Conservation (phyloP, 2,329 filamentous ascomycete genomes). For the Fusarium vanettenii region DNA sequence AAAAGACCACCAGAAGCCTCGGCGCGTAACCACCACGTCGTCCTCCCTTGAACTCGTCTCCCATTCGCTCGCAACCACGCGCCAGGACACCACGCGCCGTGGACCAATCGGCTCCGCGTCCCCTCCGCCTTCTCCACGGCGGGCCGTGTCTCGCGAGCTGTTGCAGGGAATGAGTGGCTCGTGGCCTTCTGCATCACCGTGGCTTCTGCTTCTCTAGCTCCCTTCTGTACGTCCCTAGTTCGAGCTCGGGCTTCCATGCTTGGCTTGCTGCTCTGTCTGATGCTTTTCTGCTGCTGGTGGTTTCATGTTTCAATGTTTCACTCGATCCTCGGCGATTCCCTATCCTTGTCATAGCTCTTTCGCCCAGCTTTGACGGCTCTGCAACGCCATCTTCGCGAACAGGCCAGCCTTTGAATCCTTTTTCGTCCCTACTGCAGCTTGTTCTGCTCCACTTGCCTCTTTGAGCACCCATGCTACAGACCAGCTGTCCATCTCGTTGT, state of each 20-base stretch:
- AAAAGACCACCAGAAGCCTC: background rate
- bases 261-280: too few species aligned
- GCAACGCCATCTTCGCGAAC: conserved; percentile 17
- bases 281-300: conserved; percentile 4
- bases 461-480: conserved; percentile 7
- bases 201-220: conserved; percentile 4
- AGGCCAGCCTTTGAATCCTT: conserved; percentile 9
- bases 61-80: conserved; percentile 40
- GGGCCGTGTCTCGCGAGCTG: conserved; percentile 10
- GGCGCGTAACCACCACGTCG: conserved; percentile 10
- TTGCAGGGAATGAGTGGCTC: conserved; percentile 26
- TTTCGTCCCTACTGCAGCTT: conserved; percentile 8
- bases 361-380: conserved; percentile 15
- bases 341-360: conserved; percentile 19
- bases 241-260: too few species aligned
- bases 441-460: conserved; percentile 23
- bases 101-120: conserved; percentile 30
- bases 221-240: background rate
- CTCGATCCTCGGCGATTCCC: conserved; percentile 12
- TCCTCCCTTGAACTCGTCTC: conserved; percentile 10
- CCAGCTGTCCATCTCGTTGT: conserved; percentile 18
- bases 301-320: conserved; percentile 40
- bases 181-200: conserved; percentile 20
- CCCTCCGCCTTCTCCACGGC: conserved; percentile 5
- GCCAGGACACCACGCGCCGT: conserved; percentile 33